Evolutionary conservation across 2,329 filamentous ascomycete species (phyloP).

Genomic region (Aspergillus versicolor): DNA sequence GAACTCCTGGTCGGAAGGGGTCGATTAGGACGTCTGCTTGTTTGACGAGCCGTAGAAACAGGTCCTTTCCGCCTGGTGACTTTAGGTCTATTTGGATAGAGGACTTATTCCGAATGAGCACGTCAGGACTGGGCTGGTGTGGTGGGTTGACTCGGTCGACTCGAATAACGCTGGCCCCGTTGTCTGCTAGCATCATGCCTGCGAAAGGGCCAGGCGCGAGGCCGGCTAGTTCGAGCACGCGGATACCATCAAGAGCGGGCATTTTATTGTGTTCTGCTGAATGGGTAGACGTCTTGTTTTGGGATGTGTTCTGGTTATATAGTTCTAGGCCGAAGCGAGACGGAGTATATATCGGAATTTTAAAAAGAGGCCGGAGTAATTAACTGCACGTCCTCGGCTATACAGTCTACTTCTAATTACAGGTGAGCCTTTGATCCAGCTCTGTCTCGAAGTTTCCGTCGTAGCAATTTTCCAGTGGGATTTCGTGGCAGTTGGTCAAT

Average conservation of each 20-base stretch:
- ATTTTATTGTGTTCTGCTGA: neutral
- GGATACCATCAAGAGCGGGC: conserved; percentile 13
- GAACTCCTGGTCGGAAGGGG: conserved; percentile 81
- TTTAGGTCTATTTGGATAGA: conserved; percentile 79
- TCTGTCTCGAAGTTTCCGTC: neutral
- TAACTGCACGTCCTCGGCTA: no score
- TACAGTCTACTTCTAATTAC: neutral
- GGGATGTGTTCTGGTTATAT: neutral
- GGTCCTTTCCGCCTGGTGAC: conserved; percentile 36
- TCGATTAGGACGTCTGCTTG: conserved; percentile 76
- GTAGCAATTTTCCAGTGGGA: neutral
- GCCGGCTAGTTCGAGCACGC: conserved; percentile 62
- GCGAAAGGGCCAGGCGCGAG: conserved; percentile 74
- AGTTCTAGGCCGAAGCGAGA: neutral
- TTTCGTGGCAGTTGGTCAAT: neutral
- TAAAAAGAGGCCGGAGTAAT: neutral
- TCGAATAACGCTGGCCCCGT: conserved; percentile 78
- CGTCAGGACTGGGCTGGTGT: conserved; percentile 56
- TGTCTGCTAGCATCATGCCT: conserved; percentile 79
- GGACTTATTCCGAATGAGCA: conserved; percentile 72
- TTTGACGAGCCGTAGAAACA: neutral
- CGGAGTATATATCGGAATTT: neutral
- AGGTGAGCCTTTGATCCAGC: neutral
- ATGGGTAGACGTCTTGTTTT: neutral
- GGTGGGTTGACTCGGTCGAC: conserved; percentile 55